Base-by-base conservation (phyloP, 257 asterid species). In the Scutellaria barbata region DNA sequence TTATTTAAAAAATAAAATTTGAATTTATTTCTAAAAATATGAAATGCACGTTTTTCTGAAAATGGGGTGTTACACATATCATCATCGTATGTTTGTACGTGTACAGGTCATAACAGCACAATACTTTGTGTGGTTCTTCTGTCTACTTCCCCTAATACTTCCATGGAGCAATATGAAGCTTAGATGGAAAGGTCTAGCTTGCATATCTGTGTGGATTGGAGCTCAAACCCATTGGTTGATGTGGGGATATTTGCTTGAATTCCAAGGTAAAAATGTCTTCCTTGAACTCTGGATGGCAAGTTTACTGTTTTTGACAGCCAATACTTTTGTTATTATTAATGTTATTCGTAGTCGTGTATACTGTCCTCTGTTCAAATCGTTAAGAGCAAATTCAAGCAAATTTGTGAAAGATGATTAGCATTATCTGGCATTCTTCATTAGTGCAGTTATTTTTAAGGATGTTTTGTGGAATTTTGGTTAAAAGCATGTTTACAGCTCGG, bases 51-150 rank as follows among this genome's bases (percentile, higher is more conserved):
- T n/a, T n/a, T n/a, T n/a, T n/a, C n/a, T n/a, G n/a, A n/a, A n/a
- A n/a, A n/a, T n/a, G n/a, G n/a, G n/a, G n/a, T n/a, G n/a, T n/a
- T n/a, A n/a, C n/a, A 72, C 0, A 20, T 39, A 40, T 16, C 65
- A 58, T 72, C 52, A 16, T 53, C 8, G 0, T 51, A n/a, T 40
- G 33, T 10, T 66, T n/a, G 20, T 39, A 17, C 55, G 10, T 73
- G 7, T 76, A 66, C 93, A 94, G 99, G 98, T 95, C 53, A 89
- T 94, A 79, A 94, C 97, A 18, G 99, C 99, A 2, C 99, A 94
- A 71, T 94, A 91, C 77, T 94, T 94, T 9, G 97, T 89, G 42
- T 94, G 99, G 96, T 94, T 86, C 81, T 91, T 89, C 79, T 86
- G 96, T 35, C 80, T 94, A 22, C 74, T 94, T 80, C 99, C 99